Percentiles rank a stretch among this genome's conserved stretches.
phyloP scores from a whole-genome alignment of 2,329 filamentous ascomycete species.

The Cladophialophora chaetospira region DNA sequence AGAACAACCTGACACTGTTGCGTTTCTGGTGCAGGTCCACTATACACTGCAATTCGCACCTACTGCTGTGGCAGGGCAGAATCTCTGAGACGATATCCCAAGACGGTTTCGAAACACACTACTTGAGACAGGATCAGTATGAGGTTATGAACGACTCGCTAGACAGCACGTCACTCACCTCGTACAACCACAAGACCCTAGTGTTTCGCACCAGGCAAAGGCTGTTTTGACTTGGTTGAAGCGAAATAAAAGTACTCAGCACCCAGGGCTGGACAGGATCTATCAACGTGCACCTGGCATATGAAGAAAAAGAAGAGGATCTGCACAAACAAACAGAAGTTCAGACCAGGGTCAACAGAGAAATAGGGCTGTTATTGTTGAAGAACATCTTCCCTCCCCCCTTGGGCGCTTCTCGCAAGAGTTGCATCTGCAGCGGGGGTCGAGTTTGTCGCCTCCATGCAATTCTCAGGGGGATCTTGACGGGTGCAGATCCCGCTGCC shows the following conservation, averaged over 20 bases:
- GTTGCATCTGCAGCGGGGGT: neutral
- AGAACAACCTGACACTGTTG: conserved; percentile 9
- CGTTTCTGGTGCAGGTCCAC: conserved; percentile 5
- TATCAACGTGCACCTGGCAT: neutral
- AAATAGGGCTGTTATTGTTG: conserved; percentile 5
- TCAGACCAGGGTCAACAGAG: conserved; percentile 12
- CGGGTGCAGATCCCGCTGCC: conserved; percentile 6
- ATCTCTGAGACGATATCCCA: conserved; percentile 13
- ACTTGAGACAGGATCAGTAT: conserved; percentile 29
- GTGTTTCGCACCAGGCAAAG: conserved; percentile 22
- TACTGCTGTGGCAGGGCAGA: conserved; percentile 18
- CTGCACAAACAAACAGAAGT: conserved; percentile 19
- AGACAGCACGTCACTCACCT: conserved; percentile 16
- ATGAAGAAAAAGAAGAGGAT: conserved; percentile 18
- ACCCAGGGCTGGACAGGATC: neutral
- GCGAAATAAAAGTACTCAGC: conserved; percentile 9
- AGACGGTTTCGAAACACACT: conserved; percentile 22
- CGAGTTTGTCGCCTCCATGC: conserved; percentile 7
- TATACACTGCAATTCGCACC: conserved; percentile 11
- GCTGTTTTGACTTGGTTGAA: conserved; percentile 9
- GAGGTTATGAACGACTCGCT: conserved; percentile 17
- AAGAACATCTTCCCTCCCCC: neutral
- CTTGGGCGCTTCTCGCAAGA: conserved; percentile 15
- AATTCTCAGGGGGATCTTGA: conserved; percentile 8
- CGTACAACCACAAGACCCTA: conserved; percentile 4